A percentile compares a stretch with the other conserved stretches of the same genome.
Conservation (phyloP, 2,329 filamentous ascomycete species). For the Drechslerella dactyloides region DNA sequence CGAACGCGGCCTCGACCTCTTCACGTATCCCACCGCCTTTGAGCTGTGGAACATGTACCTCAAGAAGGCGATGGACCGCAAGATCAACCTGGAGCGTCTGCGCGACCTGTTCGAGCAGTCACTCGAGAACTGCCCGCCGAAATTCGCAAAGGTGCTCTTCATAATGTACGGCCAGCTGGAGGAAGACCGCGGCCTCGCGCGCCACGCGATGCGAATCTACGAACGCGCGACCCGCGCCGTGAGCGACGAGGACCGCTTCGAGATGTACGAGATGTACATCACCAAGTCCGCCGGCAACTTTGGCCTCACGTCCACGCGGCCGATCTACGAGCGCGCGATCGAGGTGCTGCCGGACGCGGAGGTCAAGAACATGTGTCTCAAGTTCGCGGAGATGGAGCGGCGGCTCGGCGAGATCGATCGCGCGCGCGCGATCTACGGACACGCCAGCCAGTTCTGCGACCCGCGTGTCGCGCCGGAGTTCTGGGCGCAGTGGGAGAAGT, state of each 20-base stretch:
- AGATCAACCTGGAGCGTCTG: slow-evolving; percentile 91
- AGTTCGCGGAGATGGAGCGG: slow-evolving; percentile 97
- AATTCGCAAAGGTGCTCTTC: slow-evolving; percentile 94
- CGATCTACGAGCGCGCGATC: slow-evolving; percentile 96
- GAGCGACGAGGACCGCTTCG: slow-evolving; percentile 87
- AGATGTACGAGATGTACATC: slow-evolving; percentile 99
- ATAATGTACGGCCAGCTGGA: slow-evolving; percentile 98
- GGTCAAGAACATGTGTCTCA: slow-evolving; percentile 96
- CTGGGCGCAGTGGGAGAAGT: slow-evolving; percentile 96
- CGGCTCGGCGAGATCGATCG: slow-evolving; percentile 91
- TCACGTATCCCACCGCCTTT: slow-evolving; percentile 96
- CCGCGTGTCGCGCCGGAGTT: slow-evolving; percentile 86
- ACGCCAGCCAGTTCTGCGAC: slow-evolving; percentile 96
- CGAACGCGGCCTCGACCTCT: slow-evolving; percentile 94
- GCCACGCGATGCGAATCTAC: slow-evolving; percentile 98
- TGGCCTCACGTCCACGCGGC: slow-evolving; percentile 87
- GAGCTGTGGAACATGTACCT: slow-evolving; percentile 98
- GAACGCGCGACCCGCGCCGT: slow-evolving; percentile 95
- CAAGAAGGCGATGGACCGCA: slow-evolving; percentile 94
- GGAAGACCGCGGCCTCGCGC: slow-evolving; percentile 89
- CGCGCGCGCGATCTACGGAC: slow-evolving; percentile 91
- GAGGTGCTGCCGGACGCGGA: slow-evolving; percentile 89
- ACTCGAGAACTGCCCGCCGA: slow-evolving; percentile 89
- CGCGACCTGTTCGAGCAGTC: slow-evolving; percentile 97
- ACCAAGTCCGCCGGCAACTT: slow-evolving; percentile 99